A percentile compares a stretch with the other conserved stretches of the same genome.
Conservation (phyloP, 345 rosid species). For the Rhizophora mangle region DNA sequence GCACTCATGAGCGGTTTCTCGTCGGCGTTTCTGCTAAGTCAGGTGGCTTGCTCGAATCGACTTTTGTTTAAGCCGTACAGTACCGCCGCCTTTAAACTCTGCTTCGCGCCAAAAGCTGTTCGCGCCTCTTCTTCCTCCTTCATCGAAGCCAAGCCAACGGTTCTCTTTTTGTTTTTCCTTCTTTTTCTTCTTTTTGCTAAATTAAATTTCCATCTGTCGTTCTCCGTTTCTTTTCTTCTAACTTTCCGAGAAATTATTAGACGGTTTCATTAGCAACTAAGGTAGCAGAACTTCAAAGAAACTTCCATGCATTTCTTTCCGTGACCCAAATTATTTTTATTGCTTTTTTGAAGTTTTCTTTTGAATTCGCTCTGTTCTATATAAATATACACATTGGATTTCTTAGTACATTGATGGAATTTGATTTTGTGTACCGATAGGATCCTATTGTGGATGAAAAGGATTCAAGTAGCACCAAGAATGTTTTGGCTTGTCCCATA, state of each 20-base stretch:
- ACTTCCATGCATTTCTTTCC: too few species aligned
- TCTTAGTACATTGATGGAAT: neutral
- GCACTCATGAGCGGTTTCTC: neutral
- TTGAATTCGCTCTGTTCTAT: too few species aligned
- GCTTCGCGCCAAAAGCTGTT: constrained; percentile 18
- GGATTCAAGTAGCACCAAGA: constrained; percentile 25
- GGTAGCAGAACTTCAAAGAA: too few species aligned
- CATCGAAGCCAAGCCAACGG: constrained; percentile 45
- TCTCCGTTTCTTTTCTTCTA: too few species aligned
- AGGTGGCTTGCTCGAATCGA: constrained; percentile 15
- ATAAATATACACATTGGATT: too few species aligned
- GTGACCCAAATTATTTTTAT: too few species aligned
- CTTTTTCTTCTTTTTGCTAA: neutral
- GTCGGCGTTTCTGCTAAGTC: constrained; percentile 15
- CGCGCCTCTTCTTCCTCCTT: constrained; percentile 50
- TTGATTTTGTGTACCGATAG: constrained; percentile 11
- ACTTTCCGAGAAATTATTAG: neutral
- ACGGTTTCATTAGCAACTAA: too few species aligned
- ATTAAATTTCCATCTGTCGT: neutral
- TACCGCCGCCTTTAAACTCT: constrained; percentile 7
- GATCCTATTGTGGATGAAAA: constrained; percentile 34
- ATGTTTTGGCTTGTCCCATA: constrained; percentile 72
- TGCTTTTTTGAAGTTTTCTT: too few species aligned
- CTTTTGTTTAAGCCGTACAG: constrained; percentile 7
- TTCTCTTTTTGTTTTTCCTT: neutral